Evolutionary conservation across 2,329 filamentous ascomycete species (phyloP), one percentile per base, ranked within the genome.

Genomic region (Talaromyces sp.): DNA sequence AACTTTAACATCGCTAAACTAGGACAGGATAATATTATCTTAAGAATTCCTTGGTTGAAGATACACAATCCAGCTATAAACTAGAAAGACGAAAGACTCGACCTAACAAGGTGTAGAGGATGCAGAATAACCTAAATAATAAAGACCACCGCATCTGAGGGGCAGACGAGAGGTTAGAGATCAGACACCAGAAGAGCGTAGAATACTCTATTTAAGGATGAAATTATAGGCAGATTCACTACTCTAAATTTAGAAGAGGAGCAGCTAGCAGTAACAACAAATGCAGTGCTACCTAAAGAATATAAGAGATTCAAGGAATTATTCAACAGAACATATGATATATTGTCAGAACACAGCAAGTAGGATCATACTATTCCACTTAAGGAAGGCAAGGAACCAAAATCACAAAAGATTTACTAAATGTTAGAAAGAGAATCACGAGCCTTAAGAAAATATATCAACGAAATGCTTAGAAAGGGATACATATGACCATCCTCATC

Each of bases 251-350:
- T n/a, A 14, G 19, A 55, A 55, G 21, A 52, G 27, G 19, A 55
- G 38, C 19, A 55, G 38, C 26, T 46, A 46, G 50, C 21, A 59
- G 17, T 27, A 55, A 32, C 31, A 14, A 59, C 14, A 35, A 9
- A 59, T 17, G 6, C 41, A 19, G 10, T 24, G 27, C 26, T 52
- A 52, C 27, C 19, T 50, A 60, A 1, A 56, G 32, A 56, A 38
- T 50, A 56, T 35, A 43, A 56, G 56, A 1, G 56, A 21, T 60
- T 27, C 19, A 55, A 35, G 51, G 46, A 60, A 32, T 38, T 60
- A 13, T 60, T 60, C 38, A 56, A 60, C 38, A 52, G 52, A 46
- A 60, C 38, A 55, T 55, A 60, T 26, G 13, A 51, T 4, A 14
- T 1, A 10, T 53, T 60, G 31, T 3, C 27, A 51, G 17, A 60